Evolutionary conservation across 306 rosid genomes (phyloP), one percentile per base, ranked within the genome.

Genomic region (Neltuma alba): DNA sequence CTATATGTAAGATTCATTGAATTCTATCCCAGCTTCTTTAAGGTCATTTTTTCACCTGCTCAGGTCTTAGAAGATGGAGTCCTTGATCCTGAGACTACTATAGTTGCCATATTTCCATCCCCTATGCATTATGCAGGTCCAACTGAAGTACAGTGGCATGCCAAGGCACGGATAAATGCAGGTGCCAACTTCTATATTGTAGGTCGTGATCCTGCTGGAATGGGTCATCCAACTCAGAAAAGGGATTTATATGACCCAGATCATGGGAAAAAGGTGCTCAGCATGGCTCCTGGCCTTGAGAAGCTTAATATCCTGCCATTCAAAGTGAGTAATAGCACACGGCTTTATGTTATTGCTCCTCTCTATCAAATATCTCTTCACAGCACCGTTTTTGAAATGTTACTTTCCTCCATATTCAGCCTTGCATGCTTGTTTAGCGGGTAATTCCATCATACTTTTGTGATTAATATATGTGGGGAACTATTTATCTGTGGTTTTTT

Each of bases 91-190:
- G 90, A 88, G 88, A 95, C 98, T n/a, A 95, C 99, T 61, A 84
- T 95, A 44, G 97, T 95, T 27, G 85, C 98, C 36, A 95, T 95
- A 83, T 95, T 93, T 79, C 98, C 99, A 3, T 95, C n/a, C 99
- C 99, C 99, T 23, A 95, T 95, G 99, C 98, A 93, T 83, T 95
- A 95, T 76, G 99, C 98, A 0, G 97, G 99, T 30, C 99, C 99
- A 77, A 95, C 99, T 64, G 99, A 95, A 85, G 99, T 95, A 30
- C 99, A 95, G 77, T 95, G 99, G 99, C 99, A 93, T 76, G 99
- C 98, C 31, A 95, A 95, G 83, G 98, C 99, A 47, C 78, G 99
- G 71, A 90, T 95, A 80, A 93, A 95, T 61, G 99, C 98, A 25
- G 99, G 99, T 12, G 97, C 99, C 45, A 95, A 93, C 87, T 95